These are phyloP conservation scores for Aspergillus pseudoviridinutans DNA, from an alignment of 2,329 filamentous ascomycete genomes.

Conservation along the genomic window DNA sequence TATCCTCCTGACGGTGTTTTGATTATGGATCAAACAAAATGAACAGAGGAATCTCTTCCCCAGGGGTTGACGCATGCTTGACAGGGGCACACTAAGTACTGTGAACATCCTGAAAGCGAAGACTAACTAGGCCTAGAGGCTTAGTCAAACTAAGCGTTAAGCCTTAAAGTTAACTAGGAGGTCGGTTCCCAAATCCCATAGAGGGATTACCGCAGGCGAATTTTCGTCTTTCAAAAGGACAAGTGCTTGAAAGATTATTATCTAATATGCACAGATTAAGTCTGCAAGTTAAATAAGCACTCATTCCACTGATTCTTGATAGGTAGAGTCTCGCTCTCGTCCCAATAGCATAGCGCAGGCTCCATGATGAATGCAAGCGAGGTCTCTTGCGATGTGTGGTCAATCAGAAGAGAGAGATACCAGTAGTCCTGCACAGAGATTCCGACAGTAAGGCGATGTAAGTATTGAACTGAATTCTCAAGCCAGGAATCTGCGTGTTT, in stretches of 20 bases:
- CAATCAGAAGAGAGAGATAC: background rate
- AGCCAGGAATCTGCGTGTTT: background rate
- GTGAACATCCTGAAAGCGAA: background rate
- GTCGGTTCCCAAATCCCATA: background rate
- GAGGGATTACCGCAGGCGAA: background rate
- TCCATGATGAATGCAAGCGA: background rate
- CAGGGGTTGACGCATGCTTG: background rate
- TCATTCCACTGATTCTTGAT: background rate
- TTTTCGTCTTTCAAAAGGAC: background rate
- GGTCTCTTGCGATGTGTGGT: background rate
- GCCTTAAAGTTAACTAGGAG: no score
- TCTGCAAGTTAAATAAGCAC: background rate
- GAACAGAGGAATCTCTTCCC: background rate
- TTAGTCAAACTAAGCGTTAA: no score
- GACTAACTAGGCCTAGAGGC: background rate
- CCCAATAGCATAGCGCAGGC: background rate
- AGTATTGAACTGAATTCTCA: background rate
- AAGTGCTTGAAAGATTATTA: background rate
- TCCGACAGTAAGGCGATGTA: background rate
- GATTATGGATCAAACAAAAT: background rate
- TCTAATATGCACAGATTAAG: background rate
- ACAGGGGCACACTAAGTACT: background rate
- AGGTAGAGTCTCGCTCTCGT: background rate
- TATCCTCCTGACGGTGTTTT: background rate
- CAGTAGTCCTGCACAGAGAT: background rate